Base-by-base conservation (phyloP, 805 yeast genomes). In the Yamadazyma phyllophila region DNA sequence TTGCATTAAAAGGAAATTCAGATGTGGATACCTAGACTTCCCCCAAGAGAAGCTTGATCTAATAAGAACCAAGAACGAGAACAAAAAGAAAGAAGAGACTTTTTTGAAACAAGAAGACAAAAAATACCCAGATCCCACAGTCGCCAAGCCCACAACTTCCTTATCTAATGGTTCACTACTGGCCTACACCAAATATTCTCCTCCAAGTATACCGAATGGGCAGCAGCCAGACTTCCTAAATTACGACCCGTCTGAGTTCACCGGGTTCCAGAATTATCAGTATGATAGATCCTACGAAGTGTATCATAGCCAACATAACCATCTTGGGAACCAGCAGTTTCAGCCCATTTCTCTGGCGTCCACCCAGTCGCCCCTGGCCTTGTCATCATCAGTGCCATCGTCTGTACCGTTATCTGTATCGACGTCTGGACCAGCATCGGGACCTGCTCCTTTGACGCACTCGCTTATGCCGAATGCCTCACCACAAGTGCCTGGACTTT, bases 1-100 rank as follows among this genome's bases (percentile, higher is more conserved):
- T 50, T 71, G 76, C 51, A 46, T 63, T 13, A 66, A 66, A 49
- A 71, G 66, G 49, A 56, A 62, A 26, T 59, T 57, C 47, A 59
- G 71, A 7, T 71, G 76, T 55, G 74, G 76, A 1, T 71, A 71
- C 47, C 47, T 69, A 26, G 75, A 71, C 47, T 71, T 68, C 47
- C 63, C 74, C 2, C 48, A 52, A n/a, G 75, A 69, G 32, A 63
- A 59, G 40, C 51, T 71, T 26, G 68, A 65, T 1, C 57, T 57
- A 27, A 58, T 71, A n/a, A 56, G 65, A 14, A 49, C 49, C 40
- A 71, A 71, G 53, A 67, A 69, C 48, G 63, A 61, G 10, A 56
- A 50, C 43, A 58, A 47, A 35, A 29, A 31, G 17, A 48, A 44
- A 35, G 49, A 44, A 39, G 49, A 44, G 14, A 12, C n/a, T 3